Evolutionary conservation across 208 protist species (phyloP).

Genomic region (Leishmania braziliensis): DNA sequence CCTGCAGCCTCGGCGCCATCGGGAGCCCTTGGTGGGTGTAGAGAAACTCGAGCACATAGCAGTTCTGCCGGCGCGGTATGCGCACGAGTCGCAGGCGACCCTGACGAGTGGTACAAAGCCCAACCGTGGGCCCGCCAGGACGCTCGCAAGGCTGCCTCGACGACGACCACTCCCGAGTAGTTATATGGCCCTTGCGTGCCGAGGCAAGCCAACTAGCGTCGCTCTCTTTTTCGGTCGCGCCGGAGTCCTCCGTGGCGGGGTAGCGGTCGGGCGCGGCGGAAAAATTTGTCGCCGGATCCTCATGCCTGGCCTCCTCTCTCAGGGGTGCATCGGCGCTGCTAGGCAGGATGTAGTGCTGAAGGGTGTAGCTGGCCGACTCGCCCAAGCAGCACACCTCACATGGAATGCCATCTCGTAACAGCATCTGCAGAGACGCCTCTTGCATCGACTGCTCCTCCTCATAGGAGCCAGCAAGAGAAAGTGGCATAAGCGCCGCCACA

Average conservation of each 20-base stretch:
- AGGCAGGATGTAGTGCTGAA: slow-evolving; percentile 34
- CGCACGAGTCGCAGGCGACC: slow-evolving; percentile 51
- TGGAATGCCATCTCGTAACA: slow-evolving; percentile 71
- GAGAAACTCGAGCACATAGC: slow-evolving; percentile 71
- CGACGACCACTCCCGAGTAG: background rate
- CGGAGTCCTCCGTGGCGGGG: background rate
- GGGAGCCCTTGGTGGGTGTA: slow-evolving; percentile 61
- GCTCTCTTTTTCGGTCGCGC: background rate
- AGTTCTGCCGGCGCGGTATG: slow-evolving; percentile 32
- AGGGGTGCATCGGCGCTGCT: slow-evolving; percentile 30
- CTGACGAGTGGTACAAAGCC: slow-evolving; percentile 32
- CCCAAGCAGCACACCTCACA: slow-evolving; percentile 68
- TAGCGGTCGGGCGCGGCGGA: slow-evolving; percentile 18
- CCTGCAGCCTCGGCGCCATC: slow-evolving; percentile 35
- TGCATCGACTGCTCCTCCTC: slow-evolving; percentile 69
- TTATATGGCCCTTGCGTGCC: background rate
- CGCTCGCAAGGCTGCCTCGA: slow-evolving; percentile 3
- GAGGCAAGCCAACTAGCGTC: background rate
- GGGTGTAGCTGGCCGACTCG: slow-evolving; percentile 30
- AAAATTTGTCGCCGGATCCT: background rate
- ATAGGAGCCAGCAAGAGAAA: slow-evolving; percentile 64
- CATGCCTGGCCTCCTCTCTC: slow-evolving; percentile 12
- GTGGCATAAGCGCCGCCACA: slow-evolving; percentile 21
- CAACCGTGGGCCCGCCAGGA: background rate
- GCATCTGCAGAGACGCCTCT: slow-evolving; percentile 47